A percentile compares a stretch with the other conserved stretches of the same genome.
Conservation (phyloP, 2,329 filamentous ascomycete species). For the Sporothrix pallida region DNA sequence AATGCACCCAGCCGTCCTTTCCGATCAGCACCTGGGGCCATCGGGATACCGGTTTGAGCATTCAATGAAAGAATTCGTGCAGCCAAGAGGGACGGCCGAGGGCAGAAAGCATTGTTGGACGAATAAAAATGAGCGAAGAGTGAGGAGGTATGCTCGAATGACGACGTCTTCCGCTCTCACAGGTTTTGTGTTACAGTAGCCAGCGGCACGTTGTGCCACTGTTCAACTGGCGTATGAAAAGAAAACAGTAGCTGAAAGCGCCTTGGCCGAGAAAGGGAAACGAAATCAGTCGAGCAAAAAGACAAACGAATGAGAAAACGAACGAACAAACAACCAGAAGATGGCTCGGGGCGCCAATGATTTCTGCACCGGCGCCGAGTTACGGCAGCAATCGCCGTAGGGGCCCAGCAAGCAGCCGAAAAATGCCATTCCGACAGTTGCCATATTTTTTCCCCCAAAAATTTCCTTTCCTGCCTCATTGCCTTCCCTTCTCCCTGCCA, state of each 20-base stretch:
- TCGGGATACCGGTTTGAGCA: slow-evolving; percentile 11
- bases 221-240: too few species aligned
- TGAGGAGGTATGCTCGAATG: too few species aligned
- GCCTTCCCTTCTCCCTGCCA: neutral
- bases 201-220: neutral
- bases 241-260: too few species aligned
- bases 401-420: neutral
- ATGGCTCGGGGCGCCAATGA: neutral
- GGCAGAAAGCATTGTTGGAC: too few species aligned
- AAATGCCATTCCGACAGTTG: neutral
- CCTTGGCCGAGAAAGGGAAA: too few species aligned
- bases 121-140: too few species aligned
- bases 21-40: neutral
- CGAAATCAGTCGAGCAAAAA: neutral
- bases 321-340: neutral
- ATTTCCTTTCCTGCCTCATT: neutral
- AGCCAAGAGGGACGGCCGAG: neutral
- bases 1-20: neutral
- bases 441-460: neutral
- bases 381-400: neutral
- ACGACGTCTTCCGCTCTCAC: too few species aligned
- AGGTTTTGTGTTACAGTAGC: neutral
- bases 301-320: neutral
- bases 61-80: neutral
- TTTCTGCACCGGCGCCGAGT: neutral